phyloP scores from a whole-genome alignment of 306 rosid genomes.

The Canavalia gladiata region DNA sequence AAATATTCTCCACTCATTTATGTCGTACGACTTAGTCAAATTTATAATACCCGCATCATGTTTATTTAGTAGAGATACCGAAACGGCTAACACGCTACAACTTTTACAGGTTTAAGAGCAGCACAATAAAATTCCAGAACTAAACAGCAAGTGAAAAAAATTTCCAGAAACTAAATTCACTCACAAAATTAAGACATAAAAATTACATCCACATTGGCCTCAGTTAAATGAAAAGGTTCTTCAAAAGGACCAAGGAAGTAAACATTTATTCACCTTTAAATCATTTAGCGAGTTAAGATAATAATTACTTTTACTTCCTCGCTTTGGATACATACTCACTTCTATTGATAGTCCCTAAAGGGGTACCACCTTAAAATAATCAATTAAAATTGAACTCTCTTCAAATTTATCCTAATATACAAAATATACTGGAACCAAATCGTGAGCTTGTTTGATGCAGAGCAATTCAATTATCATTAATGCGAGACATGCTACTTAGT shows the following conservation, averaged over 20 bases:
- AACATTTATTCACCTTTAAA: too few species aligned
- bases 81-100: too few species aligned
- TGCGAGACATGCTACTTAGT: constrained; percentile 1
- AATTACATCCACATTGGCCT: too few species aligned
- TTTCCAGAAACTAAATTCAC: background rate
- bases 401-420: constrained; percentile 18
- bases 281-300: background rate
- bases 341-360: background rate
- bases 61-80: too few species aligned
- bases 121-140: background rate
- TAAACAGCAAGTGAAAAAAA: background rate
- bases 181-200: too few species aligned
- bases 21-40: too few species aligned
- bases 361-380: background rate
- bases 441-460: constrained; percentile 1
- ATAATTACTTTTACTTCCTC: background rate
- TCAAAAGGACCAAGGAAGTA: too few species aligned
- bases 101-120: too few species aligned
- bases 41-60: too few species aligned
- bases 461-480: constrained; percentile 18
- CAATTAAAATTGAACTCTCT: background rate
- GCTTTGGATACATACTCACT: background rate
- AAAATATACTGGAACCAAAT: constrained; percentile 8
- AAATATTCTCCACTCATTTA: too few species aligned
- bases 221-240: too few species aligned